Conservation (phyloP, 164 flowering plant genomes). For the Liriodendron chinense region DNA sequence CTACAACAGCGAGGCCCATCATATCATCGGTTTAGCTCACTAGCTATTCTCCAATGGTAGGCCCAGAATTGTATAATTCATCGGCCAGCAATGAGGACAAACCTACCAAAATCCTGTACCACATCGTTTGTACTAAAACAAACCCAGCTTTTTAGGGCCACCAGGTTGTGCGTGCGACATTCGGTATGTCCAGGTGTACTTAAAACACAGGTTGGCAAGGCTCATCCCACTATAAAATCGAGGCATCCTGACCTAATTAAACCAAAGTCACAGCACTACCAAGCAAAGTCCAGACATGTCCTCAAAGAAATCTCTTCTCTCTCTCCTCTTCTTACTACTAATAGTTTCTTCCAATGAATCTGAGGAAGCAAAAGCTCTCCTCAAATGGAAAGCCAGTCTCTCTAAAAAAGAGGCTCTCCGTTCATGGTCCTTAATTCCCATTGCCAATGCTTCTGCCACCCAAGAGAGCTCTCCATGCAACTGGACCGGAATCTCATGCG, state of each 20-base stretch:
- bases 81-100: too few species aligned
- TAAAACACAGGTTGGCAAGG: too few species aligned
- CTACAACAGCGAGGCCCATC: too few species aligned
- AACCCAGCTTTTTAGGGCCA: too few species aligned
- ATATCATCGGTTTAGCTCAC: too few species aligned
- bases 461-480: neutral
- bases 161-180: too few species aligned
- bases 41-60: too few species aligned
- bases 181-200: too few species aligned
- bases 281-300: neutral
- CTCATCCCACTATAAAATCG: too few species aligned
- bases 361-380: neutral
- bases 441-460: neutral
- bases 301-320: neutral
- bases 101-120: too few species aligned
- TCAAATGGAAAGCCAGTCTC: slow-evolving; percentile 1
- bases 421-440: slow-evolving; percentile 1
- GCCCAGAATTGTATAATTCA: too few species aligned
- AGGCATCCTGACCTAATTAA: neutral
- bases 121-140: too few species aligned
- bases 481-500: slow-evolving; percentile 23
- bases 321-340: neutral
- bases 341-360: neutral
- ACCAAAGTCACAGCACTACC: neutral
- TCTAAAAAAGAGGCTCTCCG: neutral